These are phyloP conservation scores for Syzygium aqueum DNA, from an alignment of 345 rosid species.

Conservation along the genomic window DNA sequence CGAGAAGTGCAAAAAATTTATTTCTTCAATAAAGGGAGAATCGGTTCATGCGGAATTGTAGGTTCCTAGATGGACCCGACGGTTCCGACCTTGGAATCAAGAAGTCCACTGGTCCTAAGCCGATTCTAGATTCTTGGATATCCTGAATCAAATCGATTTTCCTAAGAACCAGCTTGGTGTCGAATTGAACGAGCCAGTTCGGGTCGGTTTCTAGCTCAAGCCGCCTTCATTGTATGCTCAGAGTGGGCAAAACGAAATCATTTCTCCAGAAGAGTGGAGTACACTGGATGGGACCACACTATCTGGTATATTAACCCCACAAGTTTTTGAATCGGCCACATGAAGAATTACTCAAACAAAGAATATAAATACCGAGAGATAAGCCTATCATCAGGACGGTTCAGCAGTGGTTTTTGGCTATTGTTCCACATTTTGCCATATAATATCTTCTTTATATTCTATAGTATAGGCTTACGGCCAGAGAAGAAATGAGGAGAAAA, in stretches of 20 bases:
- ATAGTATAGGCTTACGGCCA: background rate
- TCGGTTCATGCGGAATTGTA: background rate
- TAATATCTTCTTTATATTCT: background rate
- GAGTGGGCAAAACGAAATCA: background rate
- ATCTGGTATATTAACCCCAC: background rate
- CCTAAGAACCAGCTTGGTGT: background rate
- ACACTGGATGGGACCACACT: background rate
- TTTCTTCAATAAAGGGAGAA: background rate
- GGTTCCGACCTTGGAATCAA: background rate
- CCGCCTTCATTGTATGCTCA: fast-evolving
- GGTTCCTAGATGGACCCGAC: background rate
- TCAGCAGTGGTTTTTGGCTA: background rate
- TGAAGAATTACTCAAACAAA: background rate
- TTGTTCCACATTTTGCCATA: background rate
- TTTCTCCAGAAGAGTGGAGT: background rate
- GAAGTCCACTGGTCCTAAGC: background rate
- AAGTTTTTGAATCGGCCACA: background rate
- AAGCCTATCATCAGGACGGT: background rate
- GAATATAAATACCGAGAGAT: background rate
- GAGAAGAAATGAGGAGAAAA: background rate
- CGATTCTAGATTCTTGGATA: background rate
- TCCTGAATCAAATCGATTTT: background rate
- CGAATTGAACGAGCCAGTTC: background rate
- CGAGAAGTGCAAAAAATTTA: background rate
- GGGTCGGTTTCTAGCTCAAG: background rate